These are phyloP conservation scores for Phytophthora sansomeana DNA, from an alignment of 352 stramenopile species.

Conservation along the genomic window DNA sequence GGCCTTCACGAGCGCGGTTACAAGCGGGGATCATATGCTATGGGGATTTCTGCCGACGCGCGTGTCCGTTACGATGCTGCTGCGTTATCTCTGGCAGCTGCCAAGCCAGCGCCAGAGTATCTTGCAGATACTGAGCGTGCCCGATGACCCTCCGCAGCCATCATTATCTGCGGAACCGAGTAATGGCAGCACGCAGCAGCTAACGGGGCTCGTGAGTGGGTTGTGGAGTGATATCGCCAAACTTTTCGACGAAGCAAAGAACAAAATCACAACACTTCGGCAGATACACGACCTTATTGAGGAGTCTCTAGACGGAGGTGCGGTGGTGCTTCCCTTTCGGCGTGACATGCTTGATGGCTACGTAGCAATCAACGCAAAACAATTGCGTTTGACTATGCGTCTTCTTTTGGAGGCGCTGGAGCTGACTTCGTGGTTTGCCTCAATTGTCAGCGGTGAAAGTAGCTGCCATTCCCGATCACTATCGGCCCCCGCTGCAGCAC, in stretches of 20 bases:
- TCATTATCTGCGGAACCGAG: conserved; percentile 17
- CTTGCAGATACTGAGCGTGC: conserved; percentile 33
- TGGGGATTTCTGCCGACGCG: conserved; percentile 79
- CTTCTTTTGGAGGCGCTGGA: conserved; percentile 72
- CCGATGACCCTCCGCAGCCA: conserved; percentile 21
- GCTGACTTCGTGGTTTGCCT: conserved; percentile 67
- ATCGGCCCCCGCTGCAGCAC: conserved; percentile 20
- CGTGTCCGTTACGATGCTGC: conserved; percentile 59
- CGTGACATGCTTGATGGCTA: conserved; percentile 68
- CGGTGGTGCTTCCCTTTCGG: conserved; percentile 55
- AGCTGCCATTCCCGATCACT: conserved; percentile 33
- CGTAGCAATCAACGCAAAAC: conserved; percentile 77
- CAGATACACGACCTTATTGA: conserved; percentile 73
- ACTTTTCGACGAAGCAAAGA: conserved; percentile 70
- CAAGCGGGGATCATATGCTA: conserved; percentile 70
- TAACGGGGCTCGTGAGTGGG: conserved; percentile 65
- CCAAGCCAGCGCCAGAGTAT: conserved; percentile 49
- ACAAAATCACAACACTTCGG: conserved; percentile 65
- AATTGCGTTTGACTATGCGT: conserved; percentile 68
- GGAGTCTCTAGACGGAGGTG: conserved; percentile 41
- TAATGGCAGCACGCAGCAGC: conserved; percentile 42
- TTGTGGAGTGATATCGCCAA: conserved; percentile 79
- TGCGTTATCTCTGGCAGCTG: conserved; percentile 78
- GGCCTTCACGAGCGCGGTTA: conserved; percentile 67
- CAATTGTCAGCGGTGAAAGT: conserved; percentile 49